phyloP scores from a whole-genome alignment of 2,329 filamentous ascomycete species.

The Colletotrichum cereale region DNA sequence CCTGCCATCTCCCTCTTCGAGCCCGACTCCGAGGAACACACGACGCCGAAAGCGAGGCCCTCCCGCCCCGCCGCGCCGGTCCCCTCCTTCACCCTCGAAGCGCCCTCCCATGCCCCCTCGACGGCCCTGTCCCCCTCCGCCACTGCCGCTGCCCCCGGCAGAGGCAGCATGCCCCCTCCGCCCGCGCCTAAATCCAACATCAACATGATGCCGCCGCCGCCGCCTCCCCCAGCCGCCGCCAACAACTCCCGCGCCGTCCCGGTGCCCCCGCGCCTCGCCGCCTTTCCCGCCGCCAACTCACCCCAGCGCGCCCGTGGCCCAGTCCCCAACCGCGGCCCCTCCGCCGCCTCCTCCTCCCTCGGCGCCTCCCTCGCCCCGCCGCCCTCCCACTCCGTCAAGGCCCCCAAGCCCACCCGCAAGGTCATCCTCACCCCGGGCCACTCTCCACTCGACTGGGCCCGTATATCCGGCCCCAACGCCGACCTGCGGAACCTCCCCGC shows the following conservation, averaged over 20 bases:
- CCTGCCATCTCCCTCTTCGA: conserved; percentile 34
- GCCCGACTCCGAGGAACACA: conserved; percentile 56
- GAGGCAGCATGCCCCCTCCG: conserved; percentile 38
- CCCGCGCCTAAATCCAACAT: conserved; percentile 6
- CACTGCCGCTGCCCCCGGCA: conserved; percentile 41
- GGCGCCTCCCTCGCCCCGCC: conserved; percentile 63
- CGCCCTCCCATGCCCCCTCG: conserved; percentile 22
- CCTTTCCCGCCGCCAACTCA: conserved; percentile 39
- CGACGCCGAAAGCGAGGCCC: conserved; percentile 64
- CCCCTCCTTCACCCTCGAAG: conserved; percentile 60
- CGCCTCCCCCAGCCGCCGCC: conserved; percentile 40
- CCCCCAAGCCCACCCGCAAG: conserved; percentile 72
- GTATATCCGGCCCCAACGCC: conserved; percentile 72
- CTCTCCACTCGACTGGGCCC: conserved; percentile 96
- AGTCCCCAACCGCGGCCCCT: conserved; percentile 53
- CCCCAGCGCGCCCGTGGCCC: conserved; percentile 44
- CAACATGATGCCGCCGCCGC: conserved; percentile 49
- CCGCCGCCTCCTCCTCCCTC: conserved; percentile 42
- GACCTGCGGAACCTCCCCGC: conserved; percentile 75
- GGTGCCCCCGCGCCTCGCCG: conserved; percentile 38
- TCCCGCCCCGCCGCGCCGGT: conserved; percentile 48
- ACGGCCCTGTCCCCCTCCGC: conserved; percentile 42
- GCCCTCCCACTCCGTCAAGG: conserved; percentile 64
- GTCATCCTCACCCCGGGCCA: conserved; percentile 90
- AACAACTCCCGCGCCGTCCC: conserved; percentile 21